These are phyloP conservation scores for Sonneratia alba DNA, from an alignment of 345 rosid species.

Conservation along the genomic window DNA sequence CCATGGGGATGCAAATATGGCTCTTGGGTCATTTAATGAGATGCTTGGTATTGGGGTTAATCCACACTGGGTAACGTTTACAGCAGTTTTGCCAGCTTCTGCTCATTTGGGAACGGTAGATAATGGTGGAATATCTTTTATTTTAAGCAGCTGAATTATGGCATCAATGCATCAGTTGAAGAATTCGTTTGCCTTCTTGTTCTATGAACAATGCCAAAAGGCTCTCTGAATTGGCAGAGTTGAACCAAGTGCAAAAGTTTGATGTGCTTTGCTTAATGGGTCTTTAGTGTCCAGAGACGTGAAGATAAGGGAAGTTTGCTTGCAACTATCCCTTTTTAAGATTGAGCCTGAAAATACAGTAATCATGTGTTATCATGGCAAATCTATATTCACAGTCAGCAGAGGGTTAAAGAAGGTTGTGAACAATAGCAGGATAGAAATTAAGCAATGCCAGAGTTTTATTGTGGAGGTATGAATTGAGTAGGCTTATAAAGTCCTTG, in stretches of 20 bases:
- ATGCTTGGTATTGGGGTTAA: conserved; percentile 41
- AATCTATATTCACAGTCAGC: conserved; percentile 60
- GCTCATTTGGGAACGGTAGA: conserved; percentile 57
- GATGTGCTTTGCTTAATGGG: conserved; percentile 79
- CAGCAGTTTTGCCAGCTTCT: conserved; percentile 66
- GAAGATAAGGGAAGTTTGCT: conserved; percentile 46
- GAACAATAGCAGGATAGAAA: conserved; percentile 67
- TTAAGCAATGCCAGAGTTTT: conserved; percentile 33
- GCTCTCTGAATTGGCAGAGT: conserved; percentile 59
- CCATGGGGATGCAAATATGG: conserved; percentile 54
- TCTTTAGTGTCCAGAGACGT: conserved; percentile 57
- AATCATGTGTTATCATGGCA: conserved; percentile 42
- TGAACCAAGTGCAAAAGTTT: conserved; percentile 62
- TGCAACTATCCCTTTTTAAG: conserved; percentile 43
- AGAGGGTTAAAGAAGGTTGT: conserved; percentile 64
- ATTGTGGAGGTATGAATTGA: conserved; percentile 5
- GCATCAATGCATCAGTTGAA: conserved; percentile 45
- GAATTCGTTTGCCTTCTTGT: conserved; percentile 75
- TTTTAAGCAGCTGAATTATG: conserved; percentile 31
- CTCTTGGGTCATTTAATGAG: conserved; percentile 36
- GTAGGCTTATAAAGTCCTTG: no score
- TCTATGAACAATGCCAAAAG: conserved; percentile 64
- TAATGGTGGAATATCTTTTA: conserved; percentile 39
- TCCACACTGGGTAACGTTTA: conserved; percentile 67
- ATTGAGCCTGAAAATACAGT: conserved; percentile 59